A percentile compares a stretch with the other conserved stretches of the same genome.
These are phyloP conservation scores for Abrus pulchellus DNA, from an alignment of 306 rosid species.

Conservation along the genomic window DNA sequence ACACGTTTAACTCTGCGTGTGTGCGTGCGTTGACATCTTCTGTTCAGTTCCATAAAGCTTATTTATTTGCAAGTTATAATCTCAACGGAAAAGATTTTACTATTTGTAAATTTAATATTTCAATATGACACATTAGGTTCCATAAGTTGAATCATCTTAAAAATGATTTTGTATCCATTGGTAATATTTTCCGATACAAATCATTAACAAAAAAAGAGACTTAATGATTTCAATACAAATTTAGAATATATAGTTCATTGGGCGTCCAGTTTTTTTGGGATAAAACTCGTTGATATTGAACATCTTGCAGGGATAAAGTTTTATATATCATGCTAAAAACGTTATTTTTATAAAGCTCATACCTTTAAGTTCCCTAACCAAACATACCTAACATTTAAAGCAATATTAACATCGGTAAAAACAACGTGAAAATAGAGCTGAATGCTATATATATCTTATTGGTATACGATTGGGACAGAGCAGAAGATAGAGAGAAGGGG, in stretches of 20 bases:
- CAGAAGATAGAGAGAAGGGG: neutral
- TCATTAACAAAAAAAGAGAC: neutral
- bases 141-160: neutral
- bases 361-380: neutral
- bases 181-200: neutral
- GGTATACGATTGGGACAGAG: neutral
- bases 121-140: neutral
- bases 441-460: neutral
- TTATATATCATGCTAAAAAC: neutral
- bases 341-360: neutral
- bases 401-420: neutral
- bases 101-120: neutral
- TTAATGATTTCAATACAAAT: neutral
- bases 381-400: slow-evolving; percentile 27
- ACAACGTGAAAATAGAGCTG: neutral
- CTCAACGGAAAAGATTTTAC: neutral
- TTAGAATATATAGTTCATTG: neutral
- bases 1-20: neutral
- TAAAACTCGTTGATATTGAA: neutral
- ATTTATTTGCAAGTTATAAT: neutral
- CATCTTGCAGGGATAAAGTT: neutral
- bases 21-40: too few species aligned
- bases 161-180: neutral
- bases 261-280: neutral
- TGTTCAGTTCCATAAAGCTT: neutral